Evolutionary conservation across 805 yeast genomes (phyloP).

Genomic region (Metschnikowia rubicola): DNA sequence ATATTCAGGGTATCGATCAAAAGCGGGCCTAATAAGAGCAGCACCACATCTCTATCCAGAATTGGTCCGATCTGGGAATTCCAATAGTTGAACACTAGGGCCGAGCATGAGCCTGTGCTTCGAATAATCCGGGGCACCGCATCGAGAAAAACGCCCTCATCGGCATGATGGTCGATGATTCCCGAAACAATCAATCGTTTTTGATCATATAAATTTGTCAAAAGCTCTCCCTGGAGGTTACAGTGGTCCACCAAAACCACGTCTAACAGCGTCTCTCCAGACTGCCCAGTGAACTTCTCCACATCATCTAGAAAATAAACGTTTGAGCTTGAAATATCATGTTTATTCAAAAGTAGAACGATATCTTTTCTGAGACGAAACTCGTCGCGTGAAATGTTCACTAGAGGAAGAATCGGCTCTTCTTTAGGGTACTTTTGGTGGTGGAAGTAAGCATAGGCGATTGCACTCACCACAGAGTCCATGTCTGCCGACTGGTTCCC

Average conservation of each 20-base stretch:
- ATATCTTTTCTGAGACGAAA: constrained; percentile 71
- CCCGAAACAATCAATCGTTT: constrained; percentile 41
- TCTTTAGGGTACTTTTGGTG: constrained; percentile 28
- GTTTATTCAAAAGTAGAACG: constrained; percentile 44
- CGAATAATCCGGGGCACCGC: constrained; percentile 61
- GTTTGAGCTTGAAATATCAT: constrained; percentile 45
- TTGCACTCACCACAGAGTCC: constrained; percentile 80
- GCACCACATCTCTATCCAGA: constrained; percentile 32
- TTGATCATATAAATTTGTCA: constrained; percentile 26
- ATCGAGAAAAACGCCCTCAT: constrained; percentile 48
- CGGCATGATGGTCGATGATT: constrained; percentile 87
- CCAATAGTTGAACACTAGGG: constrained; percentile 69
- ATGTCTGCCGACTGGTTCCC: constrained; percentile 89
- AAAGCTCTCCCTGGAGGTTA: constrained; percentile 49
- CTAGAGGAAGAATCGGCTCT: constrained; percentile 56
- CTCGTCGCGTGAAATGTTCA: constrained; percentile 70
- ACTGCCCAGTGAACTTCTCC: constrained; percentile 13
- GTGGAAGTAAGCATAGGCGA: constrained; percentile 64
- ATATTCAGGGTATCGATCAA: constrained; percentile 74
- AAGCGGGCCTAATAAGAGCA: constrained; percentile 62
- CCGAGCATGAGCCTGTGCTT: constrained; percentile 74
- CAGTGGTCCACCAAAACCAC: constrained; percentile 84
- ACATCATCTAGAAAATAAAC: constrained; percentile 72
- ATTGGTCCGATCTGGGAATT: constrained; percentile 19
- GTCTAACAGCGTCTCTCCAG: constrained; percentile 24